Conservation (phyloP, 2,329 filamentous ascomycete species). For the Nigrospora sphaerica region DNA sequence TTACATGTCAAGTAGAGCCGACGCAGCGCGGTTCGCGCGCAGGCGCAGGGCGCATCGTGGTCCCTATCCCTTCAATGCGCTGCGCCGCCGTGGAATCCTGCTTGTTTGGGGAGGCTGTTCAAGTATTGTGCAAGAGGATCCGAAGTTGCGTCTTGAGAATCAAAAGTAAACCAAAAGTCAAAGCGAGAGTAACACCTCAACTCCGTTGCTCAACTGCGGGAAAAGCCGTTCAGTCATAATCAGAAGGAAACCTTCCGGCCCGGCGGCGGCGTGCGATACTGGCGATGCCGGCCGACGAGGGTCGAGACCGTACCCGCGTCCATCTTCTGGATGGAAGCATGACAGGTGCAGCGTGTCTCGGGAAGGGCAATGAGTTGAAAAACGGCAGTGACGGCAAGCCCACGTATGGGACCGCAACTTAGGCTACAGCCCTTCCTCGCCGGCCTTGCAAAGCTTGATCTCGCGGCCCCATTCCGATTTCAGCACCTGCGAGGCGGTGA, state of each 20-base stretch:
- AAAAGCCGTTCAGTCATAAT: conserved; percentile 5
- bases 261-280: neutral
- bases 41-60: conserved; percentile 17
- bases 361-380: neutral
- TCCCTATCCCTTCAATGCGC: conserved; percentile 18
- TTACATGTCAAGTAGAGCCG: conserved; percentile 15
- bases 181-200: conserved; percentile 5
- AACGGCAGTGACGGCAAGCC: conserved; percentile 1
- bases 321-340: conserved; percentile 4
- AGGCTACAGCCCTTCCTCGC: conserved; percentile 79
- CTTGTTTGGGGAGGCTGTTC: neutral
- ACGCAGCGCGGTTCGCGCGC: conserved; percentile 13
- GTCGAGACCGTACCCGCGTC: neutral
- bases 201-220: conserved; percentile 8
- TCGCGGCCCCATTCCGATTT: conserved; percentile 98
- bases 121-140: neutral
- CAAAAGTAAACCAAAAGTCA: conserved; percentile 1
- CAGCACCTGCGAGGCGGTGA: conserved; percentile 92
- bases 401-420: neutral
- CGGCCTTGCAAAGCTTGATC: conserved; percentile 94
- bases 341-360: neutral
- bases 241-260: neutral
- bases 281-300: neutral
- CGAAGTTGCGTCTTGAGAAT: conserved; percentile 4
- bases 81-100: conserved; percentile 14